Base-by-base conservation (phyloP, 805 yeast genomes). In the Wickerhamiella dianesei region DNA sequence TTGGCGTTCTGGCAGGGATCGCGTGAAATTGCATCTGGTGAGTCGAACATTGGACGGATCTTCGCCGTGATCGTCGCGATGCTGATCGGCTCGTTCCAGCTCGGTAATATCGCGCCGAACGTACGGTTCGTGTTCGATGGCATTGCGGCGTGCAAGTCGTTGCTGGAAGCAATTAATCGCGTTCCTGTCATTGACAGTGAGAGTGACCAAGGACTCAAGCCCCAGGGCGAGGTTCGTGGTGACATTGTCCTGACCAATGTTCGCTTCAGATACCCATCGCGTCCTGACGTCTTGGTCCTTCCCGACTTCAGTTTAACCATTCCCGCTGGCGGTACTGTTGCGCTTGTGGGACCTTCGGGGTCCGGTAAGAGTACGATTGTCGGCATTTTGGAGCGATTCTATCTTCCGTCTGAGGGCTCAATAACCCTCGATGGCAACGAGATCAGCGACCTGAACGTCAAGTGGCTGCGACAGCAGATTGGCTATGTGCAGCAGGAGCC, bases 401-500 rank as follows among this genome's bases (percentile, higher is more conserved):
- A 88, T 64, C 92, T 86, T 57, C 82, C 86, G 1, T 66, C 70
- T 21, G 65, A 72, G 4, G 96, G 96, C 19, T 64, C 80, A 40
- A 80, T 89, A 48, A 64, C 79, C 19, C 73, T 89, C 41, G 95
- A 92, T 63, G 95, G 95, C 6, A 80, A 78, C 50, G 94, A 88
- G 57, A 76, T 92, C 39, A 65, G 76, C 44, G 74, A 76, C 44
- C 76, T 86, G 40, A 82, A 84, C 48, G 59, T 89, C 35, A 83
- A 79, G 50, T 77, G 89, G 47, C 70, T 89, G 44, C 74, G 98
- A 56, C 73, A 67, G 49, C 71, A 76, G 40, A 75, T 92, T 47
- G 95, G 96, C 43, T 82, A 85, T 21, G 97, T 89, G 3, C 95
- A 96, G 3, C 98, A 89, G 64, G 96, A 89, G 53, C 94, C 97